These are phyloP conservation scores for Fistulina hepatica DNA, from an alignment of 1,284 basidiomycete genomes.

Conservation along the genomic window DNA sequence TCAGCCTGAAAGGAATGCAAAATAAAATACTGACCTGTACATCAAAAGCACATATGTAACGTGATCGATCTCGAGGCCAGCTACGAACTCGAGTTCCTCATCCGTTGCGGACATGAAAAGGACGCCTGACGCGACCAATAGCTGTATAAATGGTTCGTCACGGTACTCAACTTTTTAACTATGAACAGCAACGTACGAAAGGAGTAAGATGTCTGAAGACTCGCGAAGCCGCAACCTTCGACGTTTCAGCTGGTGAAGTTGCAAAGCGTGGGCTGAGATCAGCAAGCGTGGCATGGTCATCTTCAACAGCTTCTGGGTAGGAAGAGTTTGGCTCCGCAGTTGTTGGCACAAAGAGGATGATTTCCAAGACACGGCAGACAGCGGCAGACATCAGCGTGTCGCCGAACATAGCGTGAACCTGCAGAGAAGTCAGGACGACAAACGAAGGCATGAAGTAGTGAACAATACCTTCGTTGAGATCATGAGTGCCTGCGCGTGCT, in stretches of 20 bases:
- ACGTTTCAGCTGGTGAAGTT: slow-evolving; percentile 10
- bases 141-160: slow-evolving; percentile 28
- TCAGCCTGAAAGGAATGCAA: slow-evolving; percentile 5
- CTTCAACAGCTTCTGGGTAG: slow-evolving; percentile 12
- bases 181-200: slow-evolving; percentile 47
- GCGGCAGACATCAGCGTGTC: slow-evolving; percentile 83
- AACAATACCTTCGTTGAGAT: slow-evolving; percentile 63
- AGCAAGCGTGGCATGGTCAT: slow-evolving; percentile 40
- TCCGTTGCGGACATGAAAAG: slow-evolving; percentile 89
- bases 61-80: slow-evolving; percentile 72
- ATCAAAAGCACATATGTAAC: slow-evolving; percentile 81
- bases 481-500: slow-evolving; percentile 78
- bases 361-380: slow-evolving; percentile 71
- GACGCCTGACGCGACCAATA: slow-evolving; percentile 59
- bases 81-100: slow-evolving; percentile 68
- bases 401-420: slow-evolving; percentile 82
- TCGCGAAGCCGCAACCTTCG: slow-evolving; percentile 31
- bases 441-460: slow-evolving; percentile 3
- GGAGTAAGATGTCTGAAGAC: slow-evolving; percentile 81
- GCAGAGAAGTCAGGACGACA: slow-evolving; percentile 7
- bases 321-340: slow-evolving; percentile 16
- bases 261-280: slow-evolving; percentile 37
- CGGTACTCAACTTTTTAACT: slow-evolving; percentile 4
- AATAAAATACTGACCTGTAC: slow-evolving; percentile 47
- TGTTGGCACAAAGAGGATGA: slow-evolving; percentile 62